phyloP scores from a whole-genome alignment of 495 filamentous ascomycete genomes.

The Acidiella bohemica region DNA sequence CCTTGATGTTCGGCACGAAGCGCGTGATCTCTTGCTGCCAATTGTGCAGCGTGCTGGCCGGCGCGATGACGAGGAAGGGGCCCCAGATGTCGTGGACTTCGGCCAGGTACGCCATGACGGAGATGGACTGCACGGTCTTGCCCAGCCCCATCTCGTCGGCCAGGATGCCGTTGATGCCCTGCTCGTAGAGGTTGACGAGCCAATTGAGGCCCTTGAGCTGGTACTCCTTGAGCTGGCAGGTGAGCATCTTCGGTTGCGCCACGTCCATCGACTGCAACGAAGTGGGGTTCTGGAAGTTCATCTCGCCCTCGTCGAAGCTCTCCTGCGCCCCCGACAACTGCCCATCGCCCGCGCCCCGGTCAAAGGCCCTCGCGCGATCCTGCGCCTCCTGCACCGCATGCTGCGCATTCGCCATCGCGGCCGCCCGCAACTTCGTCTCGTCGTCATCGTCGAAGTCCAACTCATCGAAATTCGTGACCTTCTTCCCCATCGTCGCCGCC shows the following conservation, averaged over 20 bases:
- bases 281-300: slow-evolving; percentile 99
- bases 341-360: slow-evolving; percentile 37
- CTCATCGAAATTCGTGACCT: slow-evolving; percentile 85
- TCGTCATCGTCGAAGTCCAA: slow-evolving; percentile 94
- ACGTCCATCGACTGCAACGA: slow-evolving; percentile 88
- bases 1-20: slow-evolving; percentile 89
- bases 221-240: slow-evolving; percentile 91
- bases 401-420: slow-evolving; percentile 90
- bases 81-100: slow-evolving; percentile 98
- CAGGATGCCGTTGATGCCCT: slow-evolving; percentile 98
- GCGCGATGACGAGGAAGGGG: slow-evolving; percentile 92
- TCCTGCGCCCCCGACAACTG: slow-evolving; percentile 37
- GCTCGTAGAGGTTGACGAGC: slow-evolving; percentile 97
- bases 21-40: slow-evolving; percentile 96
- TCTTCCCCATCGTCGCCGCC: slow-evolving; percentile 42
- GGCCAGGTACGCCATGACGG: slow-evolving; percentile 96
- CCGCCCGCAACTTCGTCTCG: slow-evolving; percentile 63
- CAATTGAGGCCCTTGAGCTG: slow-evolving; percentile 97
- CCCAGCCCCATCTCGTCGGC: slow-evolving; percentile 99
- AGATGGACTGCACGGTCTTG: slow-evolving; percentile 97
- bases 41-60: slow-evolving; percentile 92
- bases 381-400: slow-evolving; percentile 92
- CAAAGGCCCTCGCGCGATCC: slow-evolving; percentile 84
- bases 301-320: slow-evolving; percentile 64
- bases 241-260: slow-evolving; percentile 86